Base-by-base conservation (phyloP, 2,329 filamentous ascomycete species). In the Hypoxylon sp. region DNA sequence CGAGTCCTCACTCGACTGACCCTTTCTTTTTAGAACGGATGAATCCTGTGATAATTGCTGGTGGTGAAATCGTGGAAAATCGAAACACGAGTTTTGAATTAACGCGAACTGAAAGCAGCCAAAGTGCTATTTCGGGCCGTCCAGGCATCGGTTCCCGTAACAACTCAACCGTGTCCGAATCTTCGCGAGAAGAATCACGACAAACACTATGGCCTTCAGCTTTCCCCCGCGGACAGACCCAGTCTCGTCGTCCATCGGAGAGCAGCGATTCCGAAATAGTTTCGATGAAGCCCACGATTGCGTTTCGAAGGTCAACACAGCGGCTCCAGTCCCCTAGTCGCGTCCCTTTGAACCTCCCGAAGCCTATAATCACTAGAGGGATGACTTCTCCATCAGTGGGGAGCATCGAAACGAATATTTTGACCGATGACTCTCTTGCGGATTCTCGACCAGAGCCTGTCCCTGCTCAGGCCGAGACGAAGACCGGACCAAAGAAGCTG, bases 31-130 rank as follows among this genome's bases (percentile, higher is more conserved):
- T 85, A 27, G 86, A 90, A 59, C 84, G 89, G 11, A 87, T 91
- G 79, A 89, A 88, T 58, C 89, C 89, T 1, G 89, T 91, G 11
- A 83, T 91, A 44, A 91, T 92, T 72, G 84, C 88, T 10, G 89
- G 89, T 6, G 89, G 89, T 29, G 87, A 86, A 67, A 78, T 91
- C 6, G 77, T 90, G 42, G 86, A 90, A 73, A 91, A 90, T 73
- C 81, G 83, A 42, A 91, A 91, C 71, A 75, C 80, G 1, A 84
- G 83, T 71, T 78, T 81, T 13, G 86, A 88, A 11, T 72, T 88
- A 29, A 77, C 73, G 53, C 81, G 84, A 17, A 82, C 82, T 0
- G 85, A 86, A 62, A 89, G 84, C 75, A 84, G 82, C 61, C 84
- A 83, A 54, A 88, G 84, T 68, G 69, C 82, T 11, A 51, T 79